phyloP scores from a whole-genome alignment of 768 basidiomycete species.

The Xanthoconium stramineum region DNA sequence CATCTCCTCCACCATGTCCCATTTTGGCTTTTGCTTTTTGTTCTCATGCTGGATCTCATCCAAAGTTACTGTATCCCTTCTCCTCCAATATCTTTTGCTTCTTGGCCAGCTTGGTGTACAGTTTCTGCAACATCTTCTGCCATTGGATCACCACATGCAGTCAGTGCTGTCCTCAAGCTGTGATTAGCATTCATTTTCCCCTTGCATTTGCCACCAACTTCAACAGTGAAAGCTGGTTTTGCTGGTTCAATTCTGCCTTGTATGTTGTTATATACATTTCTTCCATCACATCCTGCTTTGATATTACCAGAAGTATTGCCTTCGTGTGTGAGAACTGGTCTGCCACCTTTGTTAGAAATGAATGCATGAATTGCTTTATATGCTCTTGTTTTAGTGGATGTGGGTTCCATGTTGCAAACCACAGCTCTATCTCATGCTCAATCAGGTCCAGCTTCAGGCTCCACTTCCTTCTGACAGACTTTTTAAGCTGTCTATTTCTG shows the following conservation, averaged over 20 bases:
- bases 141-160: not conserved
- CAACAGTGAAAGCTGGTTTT: not conserved
- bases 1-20: not conserved
- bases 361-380: not conserved
- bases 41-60: not conserved
- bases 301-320: not conserved
- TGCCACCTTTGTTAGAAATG: not conserved
- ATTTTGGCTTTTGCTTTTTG: not conserved
- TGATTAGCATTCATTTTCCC: not conserved
- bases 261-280: not conserved
- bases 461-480: fast-evolving
- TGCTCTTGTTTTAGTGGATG: not conserved
- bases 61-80: not conserved
- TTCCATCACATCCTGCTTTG: not conserved
- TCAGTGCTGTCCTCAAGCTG: not conserved
- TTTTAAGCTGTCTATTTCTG: not conserved
- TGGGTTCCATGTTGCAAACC: not conserved
- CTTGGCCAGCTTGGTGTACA: not conserved
- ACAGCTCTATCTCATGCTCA: not conserved
- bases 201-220: not conserved
- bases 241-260: not conserved
- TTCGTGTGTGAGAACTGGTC: not conserved
- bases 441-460: not conserved
- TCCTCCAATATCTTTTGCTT: not conserved
- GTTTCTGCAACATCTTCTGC: not conserved